These are phyloP conservation scores for Colletotrichum lindemuthianum DNA, from an alignment of 2,329 filamentous ascomycete species.

Conservation along the genomic window DNA sequence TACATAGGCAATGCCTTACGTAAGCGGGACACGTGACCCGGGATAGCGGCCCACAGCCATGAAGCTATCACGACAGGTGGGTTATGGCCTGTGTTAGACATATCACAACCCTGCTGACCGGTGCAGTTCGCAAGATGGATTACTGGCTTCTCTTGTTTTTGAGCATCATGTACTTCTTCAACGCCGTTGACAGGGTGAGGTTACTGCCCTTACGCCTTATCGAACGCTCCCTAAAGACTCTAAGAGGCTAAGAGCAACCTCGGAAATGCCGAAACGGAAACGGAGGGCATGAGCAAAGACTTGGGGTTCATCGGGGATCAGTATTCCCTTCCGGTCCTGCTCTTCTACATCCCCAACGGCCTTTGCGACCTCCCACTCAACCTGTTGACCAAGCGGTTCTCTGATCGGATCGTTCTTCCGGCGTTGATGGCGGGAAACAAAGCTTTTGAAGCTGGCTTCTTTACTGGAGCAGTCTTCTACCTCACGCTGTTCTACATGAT, in stretches of 20 bases:
- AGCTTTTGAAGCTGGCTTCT: conserved; percentile 64
- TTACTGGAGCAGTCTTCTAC: conserved; percentile 64
- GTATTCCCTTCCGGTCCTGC: conserved; percentile 56
- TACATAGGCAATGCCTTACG: no score
- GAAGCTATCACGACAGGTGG: no score
- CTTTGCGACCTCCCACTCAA: conserved; percentile 60
- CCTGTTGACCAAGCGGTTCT: conserved; percentile 58
- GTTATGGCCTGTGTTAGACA: neutral
- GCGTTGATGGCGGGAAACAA: conserved; percentile 53
- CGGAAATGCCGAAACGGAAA: conserved; percentile 62
- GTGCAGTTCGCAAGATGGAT: conserved; percentile 49
- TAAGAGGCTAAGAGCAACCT: conserved; percentile 53
- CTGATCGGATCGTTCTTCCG: conserved; percentile 42
- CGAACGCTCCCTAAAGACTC: neutral
- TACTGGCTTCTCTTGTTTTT: conserved; percentile 54
- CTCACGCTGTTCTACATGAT: conserved; percentile 61
- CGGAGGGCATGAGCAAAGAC: conserved; percentile 52
- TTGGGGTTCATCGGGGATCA: conserved; percentile 52
- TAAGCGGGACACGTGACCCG: no score
- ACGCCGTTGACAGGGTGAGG: conserved; percentile 36
- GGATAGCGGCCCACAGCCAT: no score
- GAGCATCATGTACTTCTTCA: conserved; percentile 47
- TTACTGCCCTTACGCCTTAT: neutral
- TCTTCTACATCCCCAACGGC: conserved; percentile 63
- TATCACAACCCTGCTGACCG: neutral